phyloP scores from a whole-genome alignment of 176 grass and related monocot species.

The Bolboschoenus planiculmis region DNA sequence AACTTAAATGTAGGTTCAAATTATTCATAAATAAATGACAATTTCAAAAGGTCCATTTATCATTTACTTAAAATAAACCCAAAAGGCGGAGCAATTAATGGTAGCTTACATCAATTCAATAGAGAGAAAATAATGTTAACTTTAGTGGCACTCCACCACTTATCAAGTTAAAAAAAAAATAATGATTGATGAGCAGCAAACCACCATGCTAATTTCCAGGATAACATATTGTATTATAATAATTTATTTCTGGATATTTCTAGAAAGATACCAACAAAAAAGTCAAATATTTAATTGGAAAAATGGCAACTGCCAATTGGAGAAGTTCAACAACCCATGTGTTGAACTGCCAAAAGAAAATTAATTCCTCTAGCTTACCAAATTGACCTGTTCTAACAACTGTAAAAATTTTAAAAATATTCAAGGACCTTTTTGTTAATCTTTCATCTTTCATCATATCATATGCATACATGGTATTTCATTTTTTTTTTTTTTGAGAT shows the following conservation, averaged over 20 bases:
- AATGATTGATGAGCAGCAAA: not conserved
- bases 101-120: not conserved
- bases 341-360: not conserved
- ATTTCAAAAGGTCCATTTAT: not conserved
- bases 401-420: not conserved
- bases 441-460: too few species aligned
- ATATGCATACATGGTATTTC: not conserved
- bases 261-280: not conserved
- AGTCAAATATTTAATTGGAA: not conserved
- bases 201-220: not conserved
- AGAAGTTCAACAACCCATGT: conserved; percentile 13
- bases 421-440: too few species aligned
- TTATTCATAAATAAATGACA: not conserved
- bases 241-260: conserved; percentile 7
- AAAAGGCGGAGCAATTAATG: conserved; percentile 10
- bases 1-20: too few species aligned
- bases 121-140: conserved; percentile 1
- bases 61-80: not conserved
- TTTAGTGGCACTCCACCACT: conserved; percentile 35
- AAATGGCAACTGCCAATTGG: not conserved
- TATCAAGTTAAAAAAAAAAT: not conserved
- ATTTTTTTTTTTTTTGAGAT: not conserved
- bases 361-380: not conserved
- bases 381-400: not conserved
- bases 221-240: not conserved